Base-by-base conservation (phyloP, 2,329 filamentous ascomycete species). In the Niveomyces coronatus region DNA sequence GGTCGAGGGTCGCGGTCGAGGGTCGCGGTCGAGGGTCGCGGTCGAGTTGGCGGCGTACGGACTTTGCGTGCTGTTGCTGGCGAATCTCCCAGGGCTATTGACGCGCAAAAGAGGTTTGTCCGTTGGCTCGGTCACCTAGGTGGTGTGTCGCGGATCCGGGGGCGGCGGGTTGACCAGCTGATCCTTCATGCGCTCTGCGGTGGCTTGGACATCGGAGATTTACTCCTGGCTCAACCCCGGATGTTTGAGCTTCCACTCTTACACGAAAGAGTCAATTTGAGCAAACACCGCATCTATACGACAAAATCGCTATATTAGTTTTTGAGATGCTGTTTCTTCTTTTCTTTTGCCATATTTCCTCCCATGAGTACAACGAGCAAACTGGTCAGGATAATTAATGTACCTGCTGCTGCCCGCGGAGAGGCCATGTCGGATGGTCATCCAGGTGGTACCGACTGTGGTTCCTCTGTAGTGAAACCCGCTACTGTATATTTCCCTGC, bases 1-100 rank as follows among this genome's bases (percentile, higher is more conserved):
- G 11, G 6, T 75, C 71, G 1, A 75, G 55, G 0, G 61, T 58
- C 0, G 34, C 74, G 69, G 39, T 75, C 70, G 1, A 74, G 55
- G 0, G 61, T 58, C 0, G 34, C 74, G 69, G 39, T 75, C 70
- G 1, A 74, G 55, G 0, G 61, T 58, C 0, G 67, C 68, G 0
- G 70, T 75, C 9, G 35, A 24, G 28, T 31, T 37, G 14, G 27
- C 34, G 23, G 18, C 15, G 44, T 50, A 24, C 9, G 35, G 19
- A 31, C 35, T 28, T n/a, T 28, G 9, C 7, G 35, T 37, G 16
- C 29, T 14, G 36, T 38, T 38, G n/a, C 28, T 31, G 3, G 15
- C 8, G 16, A 38, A 27, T 3, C n/a, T 32, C 9, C 35, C 28
- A 18, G 32, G 26, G 5, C 14, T 5, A 9, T 37, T 17, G 20